These are phyloP conservation scores for Phytopythium boreale DNA, from an alignment of 352 stramenopile species.

Conservation along the genomic window DNA sequence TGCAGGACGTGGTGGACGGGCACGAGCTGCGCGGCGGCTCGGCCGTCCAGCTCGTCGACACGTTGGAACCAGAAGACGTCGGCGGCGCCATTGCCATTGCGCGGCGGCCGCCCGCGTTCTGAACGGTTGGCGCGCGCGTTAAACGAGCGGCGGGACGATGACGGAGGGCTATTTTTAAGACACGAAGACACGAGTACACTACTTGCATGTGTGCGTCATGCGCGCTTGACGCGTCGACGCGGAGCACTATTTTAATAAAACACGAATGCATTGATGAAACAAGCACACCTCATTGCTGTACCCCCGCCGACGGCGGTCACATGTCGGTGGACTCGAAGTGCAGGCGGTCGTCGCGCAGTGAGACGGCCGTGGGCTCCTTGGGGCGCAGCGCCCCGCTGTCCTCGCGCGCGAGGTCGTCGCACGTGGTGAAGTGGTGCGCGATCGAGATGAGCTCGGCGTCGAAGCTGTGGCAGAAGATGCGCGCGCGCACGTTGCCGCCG, in stretches of 20 bases:
- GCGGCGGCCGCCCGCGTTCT: slow-evolving; percentile 1
- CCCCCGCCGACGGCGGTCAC: too few relatives aligned
- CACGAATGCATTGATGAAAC: too few relatives aligned
- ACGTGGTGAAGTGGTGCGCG: slow-evolving; percentile 89
- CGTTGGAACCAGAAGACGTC: background rate
- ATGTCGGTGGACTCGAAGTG: slow-evolving; percentile 53
- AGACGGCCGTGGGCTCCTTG: slow-evolving; percentile 53
- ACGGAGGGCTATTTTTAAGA: too few relatives aligned
- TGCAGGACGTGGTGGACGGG: slow-evolving; percentile 42
- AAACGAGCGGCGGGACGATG: too few relatives aligned
- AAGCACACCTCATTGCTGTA: too few relatives aligned
- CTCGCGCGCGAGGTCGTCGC: slow-evolving; percentile 56
- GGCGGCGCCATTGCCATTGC: background rate
- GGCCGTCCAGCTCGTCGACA: background rate
- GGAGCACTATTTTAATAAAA: too few relatives aligned
- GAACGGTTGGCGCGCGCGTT: background rate
- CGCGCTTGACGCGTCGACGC: too few relatives aligned
- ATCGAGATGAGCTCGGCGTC: slow-evolving; percentile 90
- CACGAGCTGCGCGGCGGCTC: slow-evolving; percentile 10
- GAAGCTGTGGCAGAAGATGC: slow-evolving; percentile 76
- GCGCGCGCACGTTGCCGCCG: slow-evolving; percentile 61
- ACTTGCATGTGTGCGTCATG: too few relatives aligned
- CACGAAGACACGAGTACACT: too few relatives aligned
- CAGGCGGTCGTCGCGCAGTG: slow-evolving; percentile 54
- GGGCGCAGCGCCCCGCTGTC: slow-evolving; percentile 36